Evolutionary conservation across 2,329 filamentous ascomycete genomes (phyloP).

Genomic region (Monosporascus sp.): DNA sequence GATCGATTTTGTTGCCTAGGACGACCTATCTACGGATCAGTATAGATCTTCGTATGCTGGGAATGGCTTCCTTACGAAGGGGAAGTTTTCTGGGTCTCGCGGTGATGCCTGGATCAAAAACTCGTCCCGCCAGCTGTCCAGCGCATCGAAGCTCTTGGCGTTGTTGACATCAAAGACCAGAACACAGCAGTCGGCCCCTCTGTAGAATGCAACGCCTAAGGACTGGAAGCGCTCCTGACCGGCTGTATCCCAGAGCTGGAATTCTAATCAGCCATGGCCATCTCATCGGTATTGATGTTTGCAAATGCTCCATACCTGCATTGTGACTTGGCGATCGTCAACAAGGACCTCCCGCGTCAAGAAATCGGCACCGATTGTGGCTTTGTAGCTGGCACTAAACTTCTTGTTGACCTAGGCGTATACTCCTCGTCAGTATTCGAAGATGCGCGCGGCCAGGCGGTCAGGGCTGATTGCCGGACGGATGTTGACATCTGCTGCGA

Average conservation of each 20-base stretch:
- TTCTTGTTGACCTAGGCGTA: conserved; percentile 94
- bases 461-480: conserved; percentile 4
- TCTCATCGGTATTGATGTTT: conserved; percentile 4
- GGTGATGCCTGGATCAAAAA: conserved; percentile 97
- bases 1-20: conserved; percentile 97
- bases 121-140: conserved; percentile 98
- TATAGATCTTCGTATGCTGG: neutral
- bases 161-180: conserved; percentile 99
- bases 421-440: conserved; percentile 7
- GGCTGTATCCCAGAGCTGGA: conserved; percentile 92
- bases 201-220: conserved; percentile 93
- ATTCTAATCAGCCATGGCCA: conserved; percentile 13
- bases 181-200: conserved; percentile 95
- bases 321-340: conserved; percentile 94
- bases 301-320: conserved; percentile 64
- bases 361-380: conserved; percentile 97
- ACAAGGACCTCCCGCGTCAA: conserved; percentile 96
- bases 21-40: conserved; percentile 59
- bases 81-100: conserved; percentile 93
- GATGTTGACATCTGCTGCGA: conserved; percentile 3
- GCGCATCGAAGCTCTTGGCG: conserved; percentile 95
- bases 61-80: conserved; percentile 65
- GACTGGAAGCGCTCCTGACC: conserved; percentile 98
- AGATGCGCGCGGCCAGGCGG: neutral
- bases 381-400: conserved; percentile 99